Percentiles rank a stretch among this genome's conserved stretches.
These are phyloP conservation scores for Dichotomopilus funicola DNA, from an alignment of 2,329 filamentous ascomycete genomes.

Conservation along the genomic window DNA sequence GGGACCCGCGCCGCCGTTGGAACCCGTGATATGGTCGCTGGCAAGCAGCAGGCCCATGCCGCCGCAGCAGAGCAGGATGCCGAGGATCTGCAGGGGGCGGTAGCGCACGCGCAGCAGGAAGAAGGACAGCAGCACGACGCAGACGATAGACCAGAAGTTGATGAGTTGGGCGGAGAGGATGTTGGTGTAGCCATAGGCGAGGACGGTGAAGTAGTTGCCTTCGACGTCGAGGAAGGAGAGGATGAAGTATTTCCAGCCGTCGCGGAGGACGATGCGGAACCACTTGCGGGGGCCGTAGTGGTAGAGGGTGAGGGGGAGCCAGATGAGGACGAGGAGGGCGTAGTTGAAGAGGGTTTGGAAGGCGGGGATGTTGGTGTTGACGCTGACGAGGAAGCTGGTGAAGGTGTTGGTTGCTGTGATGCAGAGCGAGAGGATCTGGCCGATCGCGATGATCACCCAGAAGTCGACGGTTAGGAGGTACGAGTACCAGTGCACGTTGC, in stretches of 20 bases:
- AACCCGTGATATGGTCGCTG: conserved; percentile 76
- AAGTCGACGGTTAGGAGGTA: conserved; percentile 84
- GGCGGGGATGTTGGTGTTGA: conserved; percentile 75
- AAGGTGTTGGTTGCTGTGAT: conserved; percentile 93
- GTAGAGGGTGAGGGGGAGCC: conserved; percentile 72
- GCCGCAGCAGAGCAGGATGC: conserved; percentile 85
- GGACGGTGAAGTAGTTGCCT: conserved; percentile 96
- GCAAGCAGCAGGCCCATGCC: conserved; percentile 83
- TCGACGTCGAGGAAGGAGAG: conserved; percentile 90
- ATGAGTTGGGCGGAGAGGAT: conserved; percentile 89
- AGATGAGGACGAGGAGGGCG: conserved; percentile 72
- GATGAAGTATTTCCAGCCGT: conserved; percentile 93
- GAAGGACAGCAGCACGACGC: conserved; percentile 82
- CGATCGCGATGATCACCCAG: conserved; percentile 73
- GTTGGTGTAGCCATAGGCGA: conserved; percentile 89
- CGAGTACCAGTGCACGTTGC: conserved; percentile 54
- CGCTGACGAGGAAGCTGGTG: conserved; percentile 60
- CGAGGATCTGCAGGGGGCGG: conserved; percentile 73
- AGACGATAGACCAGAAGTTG: conserved; percentile 97
- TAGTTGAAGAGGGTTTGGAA: conserved; percentile 98
- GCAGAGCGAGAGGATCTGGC: conserved; percentile 79
- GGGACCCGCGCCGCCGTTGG: conserved; percentile 60
- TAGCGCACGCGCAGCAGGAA: conserved; percentile 81
- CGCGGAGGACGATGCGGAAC: conserved; percentile 52
- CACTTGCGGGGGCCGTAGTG: conserved; percentile 71